Conservation (phyloP, 2,329 filamentous ascomycete species). For the Ceratocystis smalleyi region DNA sequence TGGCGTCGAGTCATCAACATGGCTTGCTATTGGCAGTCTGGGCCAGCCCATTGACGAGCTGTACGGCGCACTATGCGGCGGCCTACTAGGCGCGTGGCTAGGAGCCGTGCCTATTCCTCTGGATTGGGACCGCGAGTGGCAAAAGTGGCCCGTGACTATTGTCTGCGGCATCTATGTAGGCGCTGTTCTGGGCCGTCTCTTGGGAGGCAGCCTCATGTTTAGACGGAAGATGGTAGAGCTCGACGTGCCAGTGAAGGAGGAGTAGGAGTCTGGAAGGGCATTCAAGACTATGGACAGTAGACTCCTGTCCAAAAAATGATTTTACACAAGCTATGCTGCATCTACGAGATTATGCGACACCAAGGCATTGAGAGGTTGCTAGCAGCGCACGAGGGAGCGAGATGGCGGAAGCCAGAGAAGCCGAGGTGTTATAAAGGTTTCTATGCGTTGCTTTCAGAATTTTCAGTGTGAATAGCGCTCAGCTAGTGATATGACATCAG, state of each 20-base stretch:
- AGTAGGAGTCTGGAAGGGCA: constrained; percentile 18
- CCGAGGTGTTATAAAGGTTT: neutral
- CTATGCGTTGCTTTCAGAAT: constrained; percentile 16
- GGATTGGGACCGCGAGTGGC: constrained; percentile 99
- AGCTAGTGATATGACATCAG: constrained; percentile 6
- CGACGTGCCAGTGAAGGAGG: constrained; percentile 20
- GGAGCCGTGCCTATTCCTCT: constrained; percentile 89
- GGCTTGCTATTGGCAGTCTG: constrained; percentile 53
- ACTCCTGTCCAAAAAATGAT: too few relatives aligned
- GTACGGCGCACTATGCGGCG: constrained; percentile 68
- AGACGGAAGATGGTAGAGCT: constrained; percentile 28
- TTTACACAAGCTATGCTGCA: neutral
- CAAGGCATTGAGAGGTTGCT: too few relatives aligned
- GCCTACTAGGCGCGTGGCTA: constrained; percentile 70
- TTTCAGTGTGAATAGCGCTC: constrained; percentile 17
- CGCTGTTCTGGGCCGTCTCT: constrained; percentile 52
- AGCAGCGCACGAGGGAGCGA: too few relatives aligned
- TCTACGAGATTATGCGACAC: neutral
- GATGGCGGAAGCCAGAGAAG: neutral
- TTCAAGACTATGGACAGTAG: too few relatives aligned
- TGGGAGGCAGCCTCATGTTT: constrained; percentile 38
- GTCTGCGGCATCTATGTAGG: constrained; percentile 69
- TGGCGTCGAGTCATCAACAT: constrained; percentile 56
- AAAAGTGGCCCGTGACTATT: constrained; percentile 92
- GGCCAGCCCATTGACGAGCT: constrained; percentile 65